phyloP scores from a whole-genome alignment of 1,284 basidiomycete genomes.

The Marasmius sp. region DNA sequence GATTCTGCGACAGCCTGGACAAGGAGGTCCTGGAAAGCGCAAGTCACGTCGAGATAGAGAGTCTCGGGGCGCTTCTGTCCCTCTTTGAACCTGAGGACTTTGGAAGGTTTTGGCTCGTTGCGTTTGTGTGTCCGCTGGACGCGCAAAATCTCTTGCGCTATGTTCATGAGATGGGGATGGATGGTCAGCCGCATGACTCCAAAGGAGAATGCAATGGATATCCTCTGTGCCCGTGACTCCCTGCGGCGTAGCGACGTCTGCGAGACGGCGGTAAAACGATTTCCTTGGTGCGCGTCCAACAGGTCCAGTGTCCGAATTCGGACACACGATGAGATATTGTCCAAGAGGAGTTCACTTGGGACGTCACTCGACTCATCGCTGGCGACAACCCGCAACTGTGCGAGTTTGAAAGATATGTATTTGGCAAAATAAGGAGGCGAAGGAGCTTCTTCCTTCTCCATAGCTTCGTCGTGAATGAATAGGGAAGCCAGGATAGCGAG shows the following conservation, averaged over 20 bases:
- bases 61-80: background rate
- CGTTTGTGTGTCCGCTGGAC: conserved; percentile 36
- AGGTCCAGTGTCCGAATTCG: conserved; percentile 32
- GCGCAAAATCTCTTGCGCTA: conserved; percentile 58
- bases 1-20: conserved; percentile 54
- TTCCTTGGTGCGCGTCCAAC: conserved; percentile 26
- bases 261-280: conserved; percentile 31
- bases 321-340: conserved; percentile 24
- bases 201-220: conserved; percentile 38
- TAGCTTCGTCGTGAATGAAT: background rate
- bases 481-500: background rate
- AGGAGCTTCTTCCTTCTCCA: background rate
- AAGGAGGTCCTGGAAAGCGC: conserved; percentile 39
- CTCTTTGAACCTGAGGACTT: background rate
- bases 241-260: conserved; percentile 43
- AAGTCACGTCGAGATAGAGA: conserved; percentile 26
- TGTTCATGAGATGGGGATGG: conserved; percentile 61
- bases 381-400: conserved; percentile 26
- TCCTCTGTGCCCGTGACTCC: conserved; percentile 34
- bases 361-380: conserved; percentile 25
- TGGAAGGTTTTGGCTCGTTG: background rate
- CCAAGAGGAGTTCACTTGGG: conserved; percentile 2
- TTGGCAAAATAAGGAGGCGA: background rate
- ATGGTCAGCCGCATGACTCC: conserved; percentile 49
- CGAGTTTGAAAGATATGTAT: conserved; percentile 25